These are phyloP conservation scores for Cryphonectria japonica DNA, from an alignment of 2,329 filamentous ascomycete genomes.

Conservation along the genomic window DNA sequence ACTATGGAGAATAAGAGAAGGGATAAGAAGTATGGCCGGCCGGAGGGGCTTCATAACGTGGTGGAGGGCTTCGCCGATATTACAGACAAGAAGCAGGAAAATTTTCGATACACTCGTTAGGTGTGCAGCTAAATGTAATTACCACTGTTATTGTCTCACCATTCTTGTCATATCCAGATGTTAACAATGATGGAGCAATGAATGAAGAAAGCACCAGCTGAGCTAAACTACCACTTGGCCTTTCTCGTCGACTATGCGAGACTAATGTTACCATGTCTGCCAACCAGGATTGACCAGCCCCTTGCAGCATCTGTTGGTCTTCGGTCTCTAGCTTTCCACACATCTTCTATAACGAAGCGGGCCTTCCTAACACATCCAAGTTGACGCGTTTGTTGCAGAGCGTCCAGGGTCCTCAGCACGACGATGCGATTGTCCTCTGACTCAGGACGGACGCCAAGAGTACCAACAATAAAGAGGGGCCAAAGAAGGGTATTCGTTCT, in stretches of 20 bases:
- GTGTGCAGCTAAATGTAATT: neutral
- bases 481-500: slow-evolving; percentile 37
- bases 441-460: slow-evolving; percentile 35
- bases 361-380: slow-evolving; percentile 39
- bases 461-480: slow-evolving; percentile 39
- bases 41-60: slow-evolving; percentile 30
- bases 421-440: slow-evolving; percentile 35
- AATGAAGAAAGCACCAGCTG: neutral
- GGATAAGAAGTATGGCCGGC: slow-evolving; percentile 35
- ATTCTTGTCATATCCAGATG: neutral
- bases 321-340: slow-evolving; percentile 39
- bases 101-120: slow-evolving; percentile 37
- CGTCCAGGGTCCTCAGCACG: slow-evolving; percentile 33
- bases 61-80: slow-evolving; percentile 33
- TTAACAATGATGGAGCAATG: neutral
- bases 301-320: slow-evolving; percentile 10
- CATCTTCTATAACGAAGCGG: slow-evolving; percentile 35
- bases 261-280: slow-evolving; percentile 32
- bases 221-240: neutral
- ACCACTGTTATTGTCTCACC: neutral
- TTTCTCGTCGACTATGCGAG: slow-evolving; percentile 29
- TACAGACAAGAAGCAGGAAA: slow-evolving; percentile 33
- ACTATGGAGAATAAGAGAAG: slow-evolving; percentile 34
- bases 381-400: slow-evolving; percentile 37
- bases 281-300: slow-evolving; percentile 25